Conservation (phyloP, 148 eudicot species). For the Gaultheria prostrata region DNA sequence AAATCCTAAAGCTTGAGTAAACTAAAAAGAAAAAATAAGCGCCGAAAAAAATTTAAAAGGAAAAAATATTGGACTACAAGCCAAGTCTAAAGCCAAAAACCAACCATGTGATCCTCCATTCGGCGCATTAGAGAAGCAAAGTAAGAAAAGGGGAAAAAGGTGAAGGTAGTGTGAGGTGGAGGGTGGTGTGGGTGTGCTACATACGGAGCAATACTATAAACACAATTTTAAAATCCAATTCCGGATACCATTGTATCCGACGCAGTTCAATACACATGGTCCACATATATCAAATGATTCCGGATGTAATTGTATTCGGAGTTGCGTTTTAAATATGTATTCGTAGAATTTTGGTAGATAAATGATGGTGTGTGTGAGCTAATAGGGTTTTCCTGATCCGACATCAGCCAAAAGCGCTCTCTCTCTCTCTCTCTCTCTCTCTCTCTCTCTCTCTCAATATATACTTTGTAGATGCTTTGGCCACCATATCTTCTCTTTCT, state of each 20-base stretch:
- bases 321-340: too few species aligned
- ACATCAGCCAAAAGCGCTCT: neutral
- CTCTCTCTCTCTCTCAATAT: neutral
- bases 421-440: constrained; percentile 2
- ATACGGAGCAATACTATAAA: neutral
- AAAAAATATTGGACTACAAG: neutral
- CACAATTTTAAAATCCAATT: too few species aligned
- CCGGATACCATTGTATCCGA: too few species aligned
- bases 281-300: too few species aligned
- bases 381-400: neutral
- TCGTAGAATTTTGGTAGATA: too few species aligned
- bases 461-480: constrained; percentile 26
- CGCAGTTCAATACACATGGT: too few species aligned
- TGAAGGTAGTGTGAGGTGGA: constrained; percentile 17
- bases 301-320: too few species aligned
- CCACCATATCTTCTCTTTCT: constrained; percentile 23
- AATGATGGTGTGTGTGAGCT: neutral
- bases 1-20: neutral
- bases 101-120: neutral
- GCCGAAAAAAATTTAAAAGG: neutral
- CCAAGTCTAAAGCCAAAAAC: neutral
- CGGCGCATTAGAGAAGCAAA: neutral
- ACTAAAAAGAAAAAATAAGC: too few species aligned
- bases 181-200: constrained; percentile 11
- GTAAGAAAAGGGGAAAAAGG: neutral